Conservation (phyloP, 768 basidiomycete genomes). For the Auricularia heimuer region DNA sequence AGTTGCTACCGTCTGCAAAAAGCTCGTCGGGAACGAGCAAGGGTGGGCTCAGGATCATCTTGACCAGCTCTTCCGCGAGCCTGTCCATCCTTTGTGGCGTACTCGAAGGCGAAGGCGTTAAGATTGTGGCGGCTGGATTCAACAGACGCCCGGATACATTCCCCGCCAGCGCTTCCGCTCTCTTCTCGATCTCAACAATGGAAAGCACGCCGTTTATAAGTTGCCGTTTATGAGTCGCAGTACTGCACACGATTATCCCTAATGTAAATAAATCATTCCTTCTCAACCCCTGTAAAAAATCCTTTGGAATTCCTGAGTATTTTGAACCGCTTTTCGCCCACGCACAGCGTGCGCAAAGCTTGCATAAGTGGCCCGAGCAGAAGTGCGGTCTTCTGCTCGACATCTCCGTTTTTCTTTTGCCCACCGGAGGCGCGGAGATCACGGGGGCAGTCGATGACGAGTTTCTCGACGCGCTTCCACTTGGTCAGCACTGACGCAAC, state of each 20-base stretch:
- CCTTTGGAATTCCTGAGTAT: background rate
- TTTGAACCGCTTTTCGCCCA: background rate
- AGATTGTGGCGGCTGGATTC: too few species aligned
- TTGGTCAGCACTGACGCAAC: background rate
- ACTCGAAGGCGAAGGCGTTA: too few species aligned
- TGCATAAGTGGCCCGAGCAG: background rate
- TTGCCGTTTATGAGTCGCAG: too few species aligned
- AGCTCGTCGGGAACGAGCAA: background rate
- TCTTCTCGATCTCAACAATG: too few species aligned
- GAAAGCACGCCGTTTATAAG: too few species aligned
- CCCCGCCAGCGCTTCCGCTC: too few species aligned
- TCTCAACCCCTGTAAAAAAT: background rate
- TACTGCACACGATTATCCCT: too few species aligned
- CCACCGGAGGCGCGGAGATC: background rate
- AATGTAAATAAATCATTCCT: background rate
- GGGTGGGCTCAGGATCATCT: background rate
- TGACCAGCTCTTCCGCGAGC: background rate
- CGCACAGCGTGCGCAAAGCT: background rate
- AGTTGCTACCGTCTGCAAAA: background rate
- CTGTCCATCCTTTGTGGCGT: background rate
- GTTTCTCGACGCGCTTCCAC: background rate
- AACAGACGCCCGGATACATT: too few species aligned
- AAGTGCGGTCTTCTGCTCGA: background rate
- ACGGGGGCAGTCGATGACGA: background rate
- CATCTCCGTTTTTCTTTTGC: background rate